Conservation (phyloP, 2,329 filamentous ascomycete genomes). For the Chaetomium sp. region DNA sequence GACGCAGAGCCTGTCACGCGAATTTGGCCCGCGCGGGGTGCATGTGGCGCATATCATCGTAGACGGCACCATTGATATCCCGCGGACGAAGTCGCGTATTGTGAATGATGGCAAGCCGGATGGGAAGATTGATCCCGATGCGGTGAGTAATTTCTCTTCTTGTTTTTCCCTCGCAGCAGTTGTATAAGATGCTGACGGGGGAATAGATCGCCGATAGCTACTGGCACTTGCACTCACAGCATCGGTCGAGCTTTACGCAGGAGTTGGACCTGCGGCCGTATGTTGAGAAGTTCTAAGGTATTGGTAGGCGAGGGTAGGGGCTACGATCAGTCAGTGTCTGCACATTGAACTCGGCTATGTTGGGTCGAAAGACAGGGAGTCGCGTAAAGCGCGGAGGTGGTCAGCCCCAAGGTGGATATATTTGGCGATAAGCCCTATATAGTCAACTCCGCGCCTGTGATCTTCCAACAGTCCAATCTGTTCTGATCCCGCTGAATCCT, state of each 20-base stretch:
- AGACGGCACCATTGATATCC: slow-evolving; percentile 80
- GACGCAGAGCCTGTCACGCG: slow-evolving; percentile 67
- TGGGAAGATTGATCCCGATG: slow-evolving; percentile 66
- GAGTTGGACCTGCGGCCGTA: slow-evolving; percentile 76
- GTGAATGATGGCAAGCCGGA: slow-evolving; percentile 43
- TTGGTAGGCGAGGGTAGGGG: too few relatives aligned
- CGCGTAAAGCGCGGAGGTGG: too few relatives aligned
- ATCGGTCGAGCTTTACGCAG: slow-evolving; percentile 70
- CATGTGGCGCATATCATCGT: slow-evolving; percentile 79
- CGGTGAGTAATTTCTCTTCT: slow-evolving; percentile 45
- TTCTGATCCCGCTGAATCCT: not conserved
- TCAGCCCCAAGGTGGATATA: slow-evolving; percentile 1
- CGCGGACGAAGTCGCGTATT: slow-evolving; percentile 51
- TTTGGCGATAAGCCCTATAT: slow-evolving; percentile 12
- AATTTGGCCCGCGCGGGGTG: slow-evolving; percentile 78
- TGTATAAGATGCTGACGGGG: not conserved
- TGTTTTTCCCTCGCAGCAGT: not conserved
- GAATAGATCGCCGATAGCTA: slow-evolving; percentile 76
- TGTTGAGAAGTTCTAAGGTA: slow-evolving; percentile 71
- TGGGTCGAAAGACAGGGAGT: too few relatives aligned
- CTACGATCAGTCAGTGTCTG: too few relatives aligned
- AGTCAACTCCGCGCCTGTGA: slow-evolving; percentile 5
- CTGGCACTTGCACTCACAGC: slow-evolving; percentile 78
- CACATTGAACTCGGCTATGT: too few relatives aligned
- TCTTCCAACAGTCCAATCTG: not conserved